Conservation (phyloP, 179 eudicot species). For the Nepenthes alata region DNA sequence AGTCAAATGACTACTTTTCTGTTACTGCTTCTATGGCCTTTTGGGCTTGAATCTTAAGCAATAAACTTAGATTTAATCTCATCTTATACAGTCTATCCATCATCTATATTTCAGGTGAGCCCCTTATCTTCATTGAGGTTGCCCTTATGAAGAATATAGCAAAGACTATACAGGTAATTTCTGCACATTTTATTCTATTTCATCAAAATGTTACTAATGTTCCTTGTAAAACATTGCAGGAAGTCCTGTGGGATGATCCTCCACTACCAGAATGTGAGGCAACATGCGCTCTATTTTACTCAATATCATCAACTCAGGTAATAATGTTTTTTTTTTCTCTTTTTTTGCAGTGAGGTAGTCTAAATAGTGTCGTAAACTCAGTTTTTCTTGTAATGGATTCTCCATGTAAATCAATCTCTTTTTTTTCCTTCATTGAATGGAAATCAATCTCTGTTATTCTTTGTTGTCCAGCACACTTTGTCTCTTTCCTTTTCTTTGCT, state of each 20-base stretch:
- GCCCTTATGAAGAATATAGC: constrained; percentile 75
- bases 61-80: too few relatives aligned
- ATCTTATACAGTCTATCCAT: neutral
- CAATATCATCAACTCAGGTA: constrained; percentile 95
- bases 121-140: constrained; percentile 95
- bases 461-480: too few relatives aligned
- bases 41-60: neutral
- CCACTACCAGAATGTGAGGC: constrained; percentile 81
- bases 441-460: too few relatives aligned
- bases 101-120: constrained; percentile 59
- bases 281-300: constrained; percentile 86
- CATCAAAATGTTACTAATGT: neutral
- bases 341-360: too few relatives aligned
- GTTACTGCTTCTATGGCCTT: neutral
- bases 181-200: neutral
- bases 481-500: too few relatives aligned
- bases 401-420: too few relatives aligned
- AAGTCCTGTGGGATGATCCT: constrained; percentile 91
- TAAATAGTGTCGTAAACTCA: too few relatives aligned
- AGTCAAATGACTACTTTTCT: neutral
- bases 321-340: neutral
- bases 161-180: constrained; percentile 62
- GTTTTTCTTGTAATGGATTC: too few relatives aligned
- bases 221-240: constrained; percentile 32
- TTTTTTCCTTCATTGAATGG: too few relatives aligned